phyloP scores from a whole-genome alignment of 2,329 filamentous ascomycete species.

The Mycocentrospora acerina region DNA sequence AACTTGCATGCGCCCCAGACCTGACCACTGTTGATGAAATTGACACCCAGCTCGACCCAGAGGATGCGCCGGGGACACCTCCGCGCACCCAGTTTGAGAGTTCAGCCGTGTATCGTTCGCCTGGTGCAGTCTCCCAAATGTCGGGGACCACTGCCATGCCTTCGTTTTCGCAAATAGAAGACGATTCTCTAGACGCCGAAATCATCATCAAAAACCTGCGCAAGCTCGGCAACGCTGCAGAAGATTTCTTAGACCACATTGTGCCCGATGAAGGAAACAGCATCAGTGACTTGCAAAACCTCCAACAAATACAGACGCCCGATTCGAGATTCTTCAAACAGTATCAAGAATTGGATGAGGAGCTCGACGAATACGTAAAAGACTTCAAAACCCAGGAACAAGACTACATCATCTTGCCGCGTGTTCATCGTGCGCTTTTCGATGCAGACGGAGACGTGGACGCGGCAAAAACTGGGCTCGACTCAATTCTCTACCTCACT shows the following conservation, averaged over 20 bases:
- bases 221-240: slow-evolving; percentile 34
- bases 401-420: slow-evolving; percentile 44
- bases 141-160: slow-evolving; percentile 52
- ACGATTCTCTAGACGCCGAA: slow-evolving; percentile 45
- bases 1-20: slow-evolving; percentile 21
- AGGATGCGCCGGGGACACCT: slow-evolving; percentile 29
- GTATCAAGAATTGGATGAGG: slow-evolving; percentile 36
- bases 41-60: slow-evolving; percentile 23
- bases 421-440: slow-evolving; percentile 44
- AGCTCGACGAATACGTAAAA: slow-evolving; percentile 37
- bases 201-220: slow-evolving; percentile 45
- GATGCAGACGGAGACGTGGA: slow-evolving; percentile 24
- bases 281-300: slow-evolving; percentile 20
- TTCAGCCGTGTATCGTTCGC: slow-evolving; percentile 26
- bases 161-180: slow-evolving; percentile 48
- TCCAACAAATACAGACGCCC: slow-evolving; percentile 33
- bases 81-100: slow-evolving; percentile 9
- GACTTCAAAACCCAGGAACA: slow-evolving; percentile 42
- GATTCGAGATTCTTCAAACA: slow-evolving; percentile 44
- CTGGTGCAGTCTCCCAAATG: slow-evolving; percentile 44
- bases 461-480: slow-evolving; percentile 32
- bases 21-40: slow-evolving; percentile 38
- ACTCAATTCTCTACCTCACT: slow-evolving; percentile 47
- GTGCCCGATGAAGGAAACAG: slow-evolving; percentile 28
- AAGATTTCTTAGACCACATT: slow-evolving; percentile 35